Evolutionary conservation across 2,329 filamentous ascomycete species (phyloP), one percentile per base, ranked within the genome.

Genomic region (Exserohilum turcica): DNA sequence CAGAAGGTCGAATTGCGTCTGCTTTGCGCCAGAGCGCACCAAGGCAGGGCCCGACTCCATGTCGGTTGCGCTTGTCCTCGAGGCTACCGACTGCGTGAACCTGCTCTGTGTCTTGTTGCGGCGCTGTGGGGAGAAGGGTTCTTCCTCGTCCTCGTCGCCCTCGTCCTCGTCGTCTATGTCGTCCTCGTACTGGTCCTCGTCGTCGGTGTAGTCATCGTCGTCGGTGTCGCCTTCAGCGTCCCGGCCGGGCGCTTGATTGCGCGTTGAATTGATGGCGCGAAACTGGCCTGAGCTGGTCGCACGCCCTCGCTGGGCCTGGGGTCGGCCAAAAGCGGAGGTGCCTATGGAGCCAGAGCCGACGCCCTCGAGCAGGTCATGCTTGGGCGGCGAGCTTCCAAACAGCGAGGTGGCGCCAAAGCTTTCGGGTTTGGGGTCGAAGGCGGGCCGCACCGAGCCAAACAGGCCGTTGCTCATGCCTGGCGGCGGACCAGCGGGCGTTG

Each of bases 1-100:
- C 3, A 86, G 82, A 66, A 91, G 89, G 38, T 85, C 84, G 45
- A 86, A 86, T 7, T 85, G 82, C 42, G 81, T 82, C 57, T 78
- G 70, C 48, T 66, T 73, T 53, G 61, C 66, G 47, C 63, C 67
- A 9, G 62, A 44, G 2, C 50, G 65, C n/a, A 73, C 71, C 19
- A 71, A 32, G 1, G 55, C 53, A 8, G 65, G 63, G 5, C 62
- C 62, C 9, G 56, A 52, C 3, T 66, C 50, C 16, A 63, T 32
- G 5, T 73, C 64, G 36, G 38, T 62, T 21, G 59, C 60, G 51
- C 77, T 77, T 46, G 74, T 72, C 43, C 71, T 70, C 46, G 76
- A 79, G 8, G 57, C 51, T 24, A 64, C 51, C 15, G 69, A 74
- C 44, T 72, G 73, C 33, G 68, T 64, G 36, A 72, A 53, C 13